Percentiles rank a stretch among this genome's conserved stretches.
These are phyloP conservation scores for Debaryomyces robertsiae DNA, from an alignment of 1,139 yeast species.

Conservation along the genomic window DNA sequence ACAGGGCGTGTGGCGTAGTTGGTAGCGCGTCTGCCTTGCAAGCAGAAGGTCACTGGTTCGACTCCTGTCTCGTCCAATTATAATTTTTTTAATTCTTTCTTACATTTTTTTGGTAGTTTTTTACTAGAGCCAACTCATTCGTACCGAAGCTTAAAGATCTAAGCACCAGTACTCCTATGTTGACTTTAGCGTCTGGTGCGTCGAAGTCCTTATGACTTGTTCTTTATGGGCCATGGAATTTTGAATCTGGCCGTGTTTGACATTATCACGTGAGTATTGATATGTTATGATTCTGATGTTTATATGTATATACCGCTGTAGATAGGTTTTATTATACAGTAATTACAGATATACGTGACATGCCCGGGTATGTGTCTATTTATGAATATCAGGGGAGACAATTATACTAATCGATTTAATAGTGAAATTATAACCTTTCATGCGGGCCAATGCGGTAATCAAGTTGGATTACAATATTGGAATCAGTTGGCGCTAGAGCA, in stretches of 20 bases:
- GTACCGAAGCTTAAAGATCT: no score
- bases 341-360: slow-evolving; percentile 1
- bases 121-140: no score
- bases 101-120: no score
- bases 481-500: slow-evolving; percentile 85
- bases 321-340: no score
- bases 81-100: slow-evolving; percentile 21
- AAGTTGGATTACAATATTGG: slow-evolving; percentile 94
- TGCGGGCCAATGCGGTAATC: slow-evolving; percentile 94
- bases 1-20: slow-evolving; percentile 74
- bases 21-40: slow-evolving; percentile 74
- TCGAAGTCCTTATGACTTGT: no score
- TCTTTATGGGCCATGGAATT: no score
- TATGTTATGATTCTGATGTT: no score
- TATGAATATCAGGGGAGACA: background rate
- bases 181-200: no score
- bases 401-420: slow-evolving; percentile 30
- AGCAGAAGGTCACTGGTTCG: slow-evolving; percentile 69
- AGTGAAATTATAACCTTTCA: slow-evolving; percentile 48
- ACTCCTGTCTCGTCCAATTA: slow-evolving; percentile 67
- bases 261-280: background rate
- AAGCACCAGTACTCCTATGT: no score
- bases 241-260: no score
- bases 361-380: slow-evolving; percentile 12
- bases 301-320: no score